Evolutionary conservation across 257 asterid genomes (phyloP), one percentile per base, ranked within the genome.

Genomic region (Solanum sejunctum): DNA sequence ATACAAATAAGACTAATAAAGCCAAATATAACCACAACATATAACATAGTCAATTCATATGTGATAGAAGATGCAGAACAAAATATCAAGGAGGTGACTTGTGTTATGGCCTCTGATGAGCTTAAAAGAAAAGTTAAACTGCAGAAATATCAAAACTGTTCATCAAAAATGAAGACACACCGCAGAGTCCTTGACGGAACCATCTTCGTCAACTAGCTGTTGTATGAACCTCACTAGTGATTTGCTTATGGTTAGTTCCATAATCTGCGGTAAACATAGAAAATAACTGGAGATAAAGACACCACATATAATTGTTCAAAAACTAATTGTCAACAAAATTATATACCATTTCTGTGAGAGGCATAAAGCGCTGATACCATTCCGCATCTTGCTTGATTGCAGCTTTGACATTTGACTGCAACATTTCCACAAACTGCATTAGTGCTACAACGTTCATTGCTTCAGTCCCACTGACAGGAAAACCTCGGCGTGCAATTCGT

Each of bases 171-270:
- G 85, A 63, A 86, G 87, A 89, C 97, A 84, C 51, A 96, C 99
- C 90, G 98, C 98, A 77, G 98, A 93, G 87, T 97, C 99, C 91
- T 92, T 97, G 84, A 97, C 97, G 45, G 92, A 93, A 79, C 99
- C 99, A 88, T 95, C 99, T 86, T 94, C 98, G 90, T 94, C 98
- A 72, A 97, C 91, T 80, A 95, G 91, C 83, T 95, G 96, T 86
- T 89, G 91, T 85, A 97, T 87, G 82, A 89, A 92, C 88, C 87
- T 95, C 77, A 94, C 85, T 80, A 97, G 84, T 23, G 98, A 83
- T 78, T 84, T 93, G 86, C 88, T 90, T 55, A 92, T 86, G 32
- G 89, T 89, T 67, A 93, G 86, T 84, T 97, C 98, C 92, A 88
- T n/a, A 84, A 97, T 89, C 99, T 97, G 97, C 89, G 86, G 58